Percentiles rank a stretch among this genome's conserved stretches.
phyloP scores from a whole-genome alignment of 257 asterid genomes.

The Linaria vulgaris region DNA sequence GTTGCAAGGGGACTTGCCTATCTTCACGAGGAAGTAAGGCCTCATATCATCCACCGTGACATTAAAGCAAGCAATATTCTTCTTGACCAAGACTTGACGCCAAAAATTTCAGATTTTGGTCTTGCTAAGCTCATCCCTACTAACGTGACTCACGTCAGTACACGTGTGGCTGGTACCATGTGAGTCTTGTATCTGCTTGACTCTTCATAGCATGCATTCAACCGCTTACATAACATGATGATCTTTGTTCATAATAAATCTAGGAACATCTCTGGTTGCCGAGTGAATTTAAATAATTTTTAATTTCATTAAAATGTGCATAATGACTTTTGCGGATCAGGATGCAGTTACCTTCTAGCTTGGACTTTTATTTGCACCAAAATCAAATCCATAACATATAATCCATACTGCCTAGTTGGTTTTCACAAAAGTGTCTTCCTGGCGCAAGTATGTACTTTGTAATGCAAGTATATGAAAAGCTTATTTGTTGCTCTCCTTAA shows the following conservation, averaged over 20 bases:
- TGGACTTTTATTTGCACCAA: too few relatives aligned
- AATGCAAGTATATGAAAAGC: not conserved
- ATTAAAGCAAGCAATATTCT: conserved; percentile 97
- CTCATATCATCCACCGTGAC: conserved; percentile 89
- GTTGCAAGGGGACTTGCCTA: conserved; percentile 84
- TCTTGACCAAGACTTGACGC: conserved; percentile 75
- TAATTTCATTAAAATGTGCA: not conserved
- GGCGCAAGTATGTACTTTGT: not conserved
- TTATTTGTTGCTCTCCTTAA: too few relatives aligned
- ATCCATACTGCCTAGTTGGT: not conserved
- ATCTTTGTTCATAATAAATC: not conserved
- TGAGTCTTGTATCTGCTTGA: conserved; percentile 39
- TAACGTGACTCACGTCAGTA: conserved; percentile 83
- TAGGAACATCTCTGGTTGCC: not conserved
- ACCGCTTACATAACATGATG: not conserved
- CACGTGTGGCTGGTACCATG: conserved; percentile 98
- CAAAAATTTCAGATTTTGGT: conserved; percentile 94
- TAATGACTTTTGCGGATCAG: not conserved
- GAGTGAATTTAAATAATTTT: not conserved
- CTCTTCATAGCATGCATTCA: conserved; percentile 3
- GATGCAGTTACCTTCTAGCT: conserved; percentile 2
- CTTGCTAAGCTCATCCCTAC: conserved; percentile 92
- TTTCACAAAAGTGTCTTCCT: not conserved
- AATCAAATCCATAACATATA: too few relatives aligned
- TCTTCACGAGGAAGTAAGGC: conserved; percentile 93